Evolutionary conservation across 768 basidiomycete genomes (phyloP).

Genomic region (Mycena maculata): DNA sequence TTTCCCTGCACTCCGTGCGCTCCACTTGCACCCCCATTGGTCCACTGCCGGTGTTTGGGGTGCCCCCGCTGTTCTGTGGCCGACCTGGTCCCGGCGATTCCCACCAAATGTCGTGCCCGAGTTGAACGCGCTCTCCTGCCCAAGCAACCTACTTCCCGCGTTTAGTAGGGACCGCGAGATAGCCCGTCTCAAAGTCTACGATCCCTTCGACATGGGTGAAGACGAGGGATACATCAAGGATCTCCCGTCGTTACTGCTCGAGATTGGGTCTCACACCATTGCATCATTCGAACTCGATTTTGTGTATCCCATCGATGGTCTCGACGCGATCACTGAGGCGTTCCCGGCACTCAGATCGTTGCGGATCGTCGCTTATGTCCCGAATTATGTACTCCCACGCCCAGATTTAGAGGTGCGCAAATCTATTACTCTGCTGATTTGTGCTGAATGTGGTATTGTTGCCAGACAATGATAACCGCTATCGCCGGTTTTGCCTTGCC

Average conservation of each 20-base stretch:
- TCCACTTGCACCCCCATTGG: neutral
- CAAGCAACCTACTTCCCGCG: too few relatives aligned
- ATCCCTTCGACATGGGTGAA: too few relatives aligned
- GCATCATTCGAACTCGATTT: neutral
- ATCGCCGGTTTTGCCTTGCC: neutral
- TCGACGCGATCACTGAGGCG: neutral
- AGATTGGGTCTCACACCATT: neutral
- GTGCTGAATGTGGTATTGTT: neutral
- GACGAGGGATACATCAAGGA: too few relatives aligned
- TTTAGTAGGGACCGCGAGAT: too few relatives aligned
- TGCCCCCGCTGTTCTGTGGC: neutral
- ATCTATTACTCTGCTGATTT: neutral
- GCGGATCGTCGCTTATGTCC: neutral
- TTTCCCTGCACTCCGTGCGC: neutral
- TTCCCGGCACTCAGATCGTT: neutral
- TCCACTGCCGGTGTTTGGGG: neutral
- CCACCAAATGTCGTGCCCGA: neutral
- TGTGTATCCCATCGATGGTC: neutral
- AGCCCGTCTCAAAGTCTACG: too few relatives aligned
- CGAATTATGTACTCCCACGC: too few relatives aligned
- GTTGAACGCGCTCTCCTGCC: too few relatives aligned
- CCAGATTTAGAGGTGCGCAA: neutral
- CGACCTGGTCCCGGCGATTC: neutral
- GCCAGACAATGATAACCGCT: neutral
- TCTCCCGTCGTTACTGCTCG: too few relatives aligned